Evolutionary conservation across 345 rosid genomes (phyloP).

Genomic region (Atalantia buxifolia): DNA sequence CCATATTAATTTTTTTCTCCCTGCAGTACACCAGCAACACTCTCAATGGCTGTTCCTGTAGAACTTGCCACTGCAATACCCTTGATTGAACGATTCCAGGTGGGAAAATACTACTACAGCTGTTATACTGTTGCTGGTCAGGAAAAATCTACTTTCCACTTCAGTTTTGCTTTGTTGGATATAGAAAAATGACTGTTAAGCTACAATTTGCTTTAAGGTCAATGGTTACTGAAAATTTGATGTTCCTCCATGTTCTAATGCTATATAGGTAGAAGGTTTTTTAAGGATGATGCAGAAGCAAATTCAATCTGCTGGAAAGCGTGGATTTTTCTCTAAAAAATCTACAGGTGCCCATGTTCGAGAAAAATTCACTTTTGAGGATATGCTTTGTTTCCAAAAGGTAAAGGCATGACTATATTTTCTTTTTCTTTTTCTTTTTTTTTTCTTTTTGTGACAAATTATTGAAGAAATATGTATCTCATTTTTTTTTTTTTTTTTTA

Average conservation of each 20-base stretch:
- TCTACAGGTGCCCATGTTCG: slow-evolving; percentile 63
- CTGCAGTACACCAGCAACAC: slow-evolving; percentile 48
- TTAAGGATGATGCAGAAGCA: slow-evolving; percentile 93
- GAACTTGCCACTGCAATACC: slow-evolving; percentile 96
- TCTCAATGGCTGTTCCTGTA: slow-evolving; percentile 65
- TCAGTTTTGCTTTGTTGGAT: slow-evolving; percentile 2
- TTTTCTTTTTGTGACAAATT: too few species aligned
- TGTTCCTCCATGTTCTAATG: slow-evolving; percentile 5
- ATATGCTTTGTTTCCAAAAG: slow-evolving; percentile 97
- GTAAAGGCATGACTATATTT: slow-evolving; percentile 23
- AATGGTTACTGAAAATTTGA: background rate
- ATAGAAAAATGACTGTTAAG: background rate
- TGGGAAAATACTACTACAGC: slow-evolving; percentile 14
- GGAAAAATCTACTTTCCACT: background rate
- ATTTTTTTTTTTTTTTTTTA: background rate
- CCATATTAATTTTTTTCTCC: background rate
- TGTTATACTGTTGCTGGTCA: background rate
- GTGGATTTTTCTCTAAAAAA: slow-evolving; percentile 86
- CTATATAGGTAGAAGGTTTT: slow-evolving; percentile 75
- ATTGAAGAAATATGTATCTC: too few species aligned
- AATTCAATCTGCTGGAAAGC: slow-evolving; percentile 83
- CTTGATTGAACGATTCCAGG: slow-evolving; percentile 93
- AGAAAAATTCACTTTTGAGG: slow-evolving; percentile 90
- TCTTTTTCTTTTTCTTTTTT: background rate
- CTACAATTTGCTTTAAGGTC: background rate